Evolutionary conservation across 495 filamentous ascomycete species (phyloP).

Genomic region (Beverwykella pulmonaria): DNA sequence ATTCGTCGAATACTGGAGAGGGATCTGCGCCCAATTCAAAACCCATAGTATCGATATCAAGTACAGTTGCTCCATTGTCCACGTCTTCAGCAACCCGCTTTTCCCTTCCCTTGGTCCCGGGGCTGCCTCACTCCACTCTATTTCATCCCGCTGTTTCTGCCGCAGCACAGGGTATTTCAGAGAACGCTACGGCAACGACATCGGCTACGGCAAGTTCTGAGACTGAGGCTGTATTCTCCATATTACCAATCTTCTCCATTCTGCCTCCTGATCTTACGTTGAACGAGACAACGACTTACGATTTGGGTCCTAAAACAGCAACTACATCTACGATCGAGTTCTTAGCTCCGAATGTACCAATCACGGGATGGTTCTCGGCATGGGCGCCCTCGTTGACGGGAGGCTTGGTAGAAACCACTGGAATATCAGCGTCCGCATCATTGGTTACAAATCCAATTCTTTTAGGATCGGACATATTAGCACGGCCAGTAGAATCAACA

Average conservation of each 20-base stretch:
- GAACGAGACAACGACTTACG: background rate
- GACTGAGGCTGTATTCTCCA: background rate
- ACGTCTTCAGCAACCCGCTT: background rate
- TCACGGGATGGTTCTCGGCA: background rate
- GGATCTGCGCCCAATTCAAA: no score
- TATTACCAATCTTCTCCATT: background rate
- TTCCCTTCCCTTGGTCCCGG: background rate
- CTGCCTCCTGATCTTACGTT: background rate
- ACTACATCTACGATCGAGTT: background rate
- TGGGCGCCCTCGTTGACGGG: no score
- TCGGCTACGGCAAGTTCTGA: background rate
- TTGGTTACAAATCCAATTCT: background rate
- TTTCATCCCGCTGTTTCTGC: background rate
- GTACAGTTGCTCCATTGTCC: background rate
- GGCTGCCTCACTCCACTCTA: background rate
- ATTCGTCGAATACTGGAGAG: no score
- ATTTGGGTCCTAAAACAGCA: background rate
- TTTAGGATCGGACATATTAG: background rate
- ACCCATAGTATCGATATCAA: no score
- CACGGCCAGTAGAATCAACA: background rate
- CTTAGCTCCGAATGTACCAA: background rate
- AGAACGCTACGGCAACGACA: background rate
- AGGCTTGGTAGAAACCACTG: no score
- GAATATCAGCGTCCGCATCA: background rate
- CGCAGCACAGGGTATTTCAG: background rate